phyloP scores from a whole-genome alignment of 495 filamentous ascomycete species.

The Eremomyces bilateralis region DNA sequence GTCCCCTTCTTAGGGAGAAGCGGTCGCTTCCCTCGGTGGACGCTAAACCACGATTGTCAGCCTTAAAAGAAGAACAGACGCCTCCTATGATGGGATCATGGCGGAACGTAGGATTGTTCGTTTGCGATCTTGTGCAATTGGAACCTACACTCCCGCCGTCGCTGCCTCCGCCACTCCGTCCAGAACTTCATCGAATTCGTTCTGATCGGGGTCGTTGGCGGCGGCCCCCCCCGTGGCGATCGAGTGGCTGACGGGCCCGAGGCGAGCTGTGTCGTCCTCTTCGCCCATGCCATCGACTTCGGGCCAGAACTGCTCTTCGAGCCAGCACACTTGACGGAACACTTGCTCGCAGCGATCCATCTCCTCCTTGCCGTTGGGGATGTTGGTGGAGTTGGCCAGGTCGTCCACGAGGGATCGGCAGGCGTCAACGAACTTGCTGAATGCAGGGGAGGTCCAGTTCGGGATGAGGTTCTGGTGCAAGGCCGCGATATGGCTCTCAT shows the following conservation, averaged over 20 bases:
- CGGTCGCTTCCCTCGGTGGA: too few relatives aligned
- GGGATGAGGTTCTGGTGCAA: conserved; percentile 23
- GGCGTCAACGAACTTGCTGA: conserved; percentile 21
- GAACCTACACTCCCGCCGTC: too few relatives aligned
- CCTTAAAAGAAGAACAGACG: too few relatives aligned
- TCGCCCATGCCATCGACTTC: conserved; percentile 23
- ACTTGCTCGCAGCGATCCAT: conserved; percentile 18
- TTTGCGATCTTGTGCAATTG: too few relatives aligned
- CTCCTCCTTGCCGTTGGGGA: conserved; percentile 18
- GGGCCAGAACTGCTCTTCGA: conserved; percentile 21
- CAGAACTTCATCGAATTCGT: background rate
- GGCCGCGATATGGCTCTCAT: conserved; percentile 16
- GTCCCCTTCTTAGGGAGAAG: too few relatives aligned
- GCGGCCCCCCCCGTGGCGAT: background rate
- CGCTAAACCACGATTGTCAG: too few relatives aligned
- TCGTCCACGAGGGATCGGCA: conserved; percentile 20
- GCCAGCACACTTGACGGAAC: conserved; percentile 19
- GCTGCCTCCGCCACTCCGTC: background rate
- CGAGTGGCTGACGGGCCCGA: background rate
- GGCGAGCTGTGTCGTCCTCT: conserved; percentile 13
- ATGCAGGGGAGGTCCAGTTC: conserved; percentile 22
- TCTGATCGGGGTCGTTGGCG: background rate
- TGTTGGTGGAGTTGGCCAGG: conserved; percentile 17
- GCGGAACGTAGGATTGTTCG: too few relatives aligned
- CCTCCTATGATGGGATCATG: too few relatives aligned